Conservation (phyloP, 225 moss, liverwort and hornwort genomes). For the Marchantia polymorpha region DNA sequence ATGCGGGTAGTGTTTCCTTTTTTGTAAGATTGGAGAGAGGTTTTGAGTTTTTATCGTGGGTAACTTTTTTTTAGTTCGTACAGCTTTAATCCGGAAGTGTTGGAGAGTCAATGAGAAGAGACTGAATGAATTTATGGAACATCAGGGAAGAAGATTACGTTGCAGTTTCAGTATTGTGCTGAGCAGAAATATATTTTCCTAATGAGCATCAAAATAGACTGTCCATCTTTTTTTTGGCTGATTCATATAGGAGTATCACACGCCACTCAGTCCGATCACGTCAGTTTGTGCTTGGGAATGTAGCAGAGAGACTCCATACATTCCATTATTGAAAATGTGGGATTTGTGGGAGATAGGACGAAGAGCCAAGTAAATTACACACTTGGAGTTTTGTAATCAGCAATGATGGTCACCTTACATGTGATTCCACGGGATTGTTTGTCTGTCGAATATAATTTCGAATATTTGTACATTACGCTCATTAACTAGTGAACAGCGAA, state of each 20-base stretch:
- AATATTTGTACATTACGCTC: too few relatives aligned
- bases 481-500: not conserved
- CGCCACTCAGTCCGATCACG: not conserved
- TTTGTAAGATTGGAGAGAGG: slow-evolving; percentile 88
- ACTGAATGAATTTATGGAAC: slow-evolving; percentile 7
- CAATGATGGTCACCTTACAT: not conserved
- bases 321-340: not conserved
- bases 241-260: slow-evolving; percentile 1
- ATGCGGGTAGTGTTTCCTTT: slow-evolving; percentile 66
- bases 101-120: slow-evolving; percentile 26
- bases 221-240: not conserved
- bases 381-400: slow-evolving; percentile 4
- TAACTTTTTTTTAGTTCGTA: slow-evolving; percentile 18
- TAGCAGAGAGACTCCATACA: not conserved
- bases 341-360: not conserved
- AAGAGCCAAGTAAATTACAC: slow-evolving; percentile 8
- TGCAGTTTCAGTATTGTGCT: not conserved
- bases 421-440: not conserved
- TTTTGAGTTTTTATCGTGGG: slow-evolving; percentile 39
- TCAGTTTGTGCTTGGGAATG: not conserved
- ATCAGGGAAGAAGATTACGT: slow-evolving; percentile 13
- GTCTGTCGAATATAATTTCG: too few relatives aligned
- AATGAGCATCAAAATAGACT: not conserved
- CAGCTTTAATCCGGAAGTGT: not conserved
- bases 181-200: not conserved